Conservation (phyloP, 768 basidiomycete species). For the Boletus barrowsii region DNA sequence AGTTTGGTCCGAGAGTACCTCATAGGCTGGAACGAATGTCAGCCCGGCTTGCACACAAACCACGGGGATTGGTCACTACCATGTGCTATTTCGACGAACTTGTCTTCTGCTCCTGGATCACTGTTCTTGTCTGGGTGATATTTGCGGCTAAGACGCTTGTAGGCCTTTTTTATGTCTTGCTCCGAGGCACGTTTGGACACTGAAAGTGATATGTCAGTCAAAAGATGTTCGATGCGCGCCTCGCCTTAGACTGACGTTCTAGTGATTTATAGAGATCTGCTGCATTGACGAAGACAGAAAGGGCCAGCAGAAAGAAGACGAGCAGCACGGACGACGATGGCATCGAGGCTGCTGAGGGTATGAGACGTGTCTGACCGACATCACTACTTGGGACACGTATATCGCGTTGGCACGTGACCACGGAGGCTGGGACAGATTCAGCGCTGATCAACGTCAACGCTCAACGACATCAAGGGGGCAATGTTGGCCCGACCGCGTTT, state of each 20-base stretch:
- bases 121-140: conserved; percentile 97
- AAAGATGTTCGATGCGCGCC: conserved; percentile 28
- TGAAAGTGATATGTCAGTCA: conserved; percentile 27
- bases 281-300: conserved; percentile 39
- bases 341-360: conserved; percentile 18
- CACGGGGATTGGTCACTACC: conserved; percentile 47
- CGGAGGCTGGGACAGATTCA: no score
- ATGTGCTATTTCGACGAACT: conserved; percentile 88
- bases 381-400: conserved; percentile 26
- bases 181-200: conserved; percentile 79
- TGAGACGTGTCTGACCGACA: neutral
- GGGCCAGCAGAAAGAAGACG: conserved; percentile 30
- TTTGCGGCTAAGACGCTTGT: conserved; percentile 84
- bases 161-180: conserved; percentile 87
- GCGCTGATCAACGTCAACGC: neutral
- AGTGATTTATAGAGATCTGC: conserved; percentile 80
- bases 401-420: conserved; percentile 26
- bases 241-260: conserved; percentile 61
- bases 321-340: conserved; percentile 23
- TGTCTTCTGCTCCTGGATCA: conserved; percentile 74
- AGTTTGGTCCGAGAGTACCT: conserved; percentile 84
- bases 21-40: conserved; percentile 62
- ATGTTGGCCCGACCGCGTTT: conserved; percentile 19
- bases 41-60: conserved; percentile 1
- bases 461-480: neutral